Evolutionary conservation across 345 rosid species (phyloP), one percentile per base, ranked within the genome.

Genomic region (Odontarrhena argentea): DNA sequence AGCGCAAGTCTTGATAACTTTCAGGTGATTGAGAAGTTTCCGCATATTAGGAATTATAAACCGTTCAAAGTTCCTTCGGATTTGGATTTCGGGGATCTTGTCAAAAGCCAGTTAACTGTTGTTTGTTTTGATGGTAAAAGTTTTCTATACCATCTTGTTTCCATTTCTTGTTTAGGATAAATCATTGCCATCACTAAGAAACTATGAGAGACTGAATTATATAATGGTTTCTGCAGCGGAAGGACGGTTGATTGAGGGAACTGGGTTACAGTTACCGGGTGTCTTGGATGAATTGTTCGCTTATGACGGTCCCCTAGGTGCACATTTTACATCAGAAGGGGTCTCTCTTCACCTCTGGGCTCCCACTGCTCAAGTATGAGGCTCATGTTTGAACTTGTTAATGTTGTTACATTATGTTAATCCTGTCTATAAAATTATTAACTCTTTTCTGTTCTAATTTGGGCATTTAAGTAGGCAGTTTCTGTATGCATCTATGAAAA

Each of bases 281-380:
- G 77, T 90, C 60, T 70, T 93, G 65, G 97, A 90, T 74, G 96
- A 86, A 54, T 74, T 90, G 67, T 93, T 86, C 76, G 78, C 91
- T 53, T 90, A 86, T 70, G 82, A 84, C 60, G 98, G 98, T 67
- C 94, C 89, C n/a, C 84, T 93, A 22, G 97, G 98, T 72, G 94
- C 87, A 50, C 65, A 79, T 69, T 90, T 78, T 76, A 80, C 81
- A 42, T 63, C 65, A 54, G 80, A 84, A 74, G 74, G 69, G 46
- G 81, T 88, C 30, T 82, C 83, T 26, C 86, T 93, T 56, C 68
- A 84, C 80, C 92, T 85, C 8, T 90, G 96, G 96, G 95, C 97
- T 45, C 96, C 96, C 8, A 90, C 97, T 68, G 91, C 99, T 68
- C 97, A 87, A 76, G 97, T 88, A 81, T 60, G 68, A 73, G 54